Evolutionary conservation across 495 filamentous ascomycete species (phyloP).

Genomic region (Lineolata rhizophorae): DNA sequence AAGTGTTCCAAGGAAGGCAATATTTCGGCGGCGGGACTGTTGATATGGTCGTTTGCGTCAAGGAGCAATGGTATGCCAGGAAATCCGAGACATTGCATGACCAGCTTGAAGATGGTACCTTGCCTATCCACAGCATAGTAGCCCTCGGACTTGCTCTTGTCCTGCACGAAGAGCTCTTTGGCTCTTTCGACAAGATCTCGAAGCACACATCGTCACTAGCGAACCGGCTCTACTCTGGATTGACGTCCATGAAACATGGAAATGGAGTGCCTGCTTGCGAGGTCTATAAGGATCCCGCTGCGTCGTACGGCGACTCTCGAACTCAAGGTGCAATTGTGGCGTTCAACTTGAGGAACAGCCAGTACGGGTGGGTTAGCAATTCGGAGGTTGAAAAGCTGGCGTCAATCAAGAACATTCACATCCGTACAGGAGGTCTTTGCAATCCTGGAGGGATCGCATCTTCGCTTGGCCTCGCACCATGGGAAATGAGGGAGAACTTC

Average conservation of each 20-base stretch:
- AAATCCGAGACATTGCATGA: slow-evolving; percentile 57
- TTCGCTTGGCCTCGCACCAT: slow-evolving; percentile 42
- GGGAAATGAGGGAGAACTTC: slow-evolving; percentile 66
- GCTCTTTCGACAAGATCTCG: slow-evolving; percentile 46
- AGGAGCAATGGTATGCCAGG: slow-evolving; percentile 50
- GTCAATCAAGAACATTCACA: slow-evolving; percentile 50
- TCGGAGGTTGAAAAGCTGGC: slow-evolving; percentile 72
- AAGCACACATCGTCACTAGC: slow-evolving; percentile 51
- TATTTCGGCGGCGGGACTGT: slow-evolving; percentile 97
- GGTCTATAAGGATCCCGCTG: slow-evolving; percentile 30
- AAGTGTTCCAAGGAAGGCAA: slow-evolving; percentile 36
- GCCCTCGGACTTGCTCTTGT: slow-evolving; percentile 54
- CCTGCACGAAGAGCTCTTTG: slow-evolving; percentile 45
- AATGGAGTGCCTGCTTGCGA: slow-evolving; percentile 45
- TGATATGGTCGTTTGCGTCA: slow-evolving; percentile 45
- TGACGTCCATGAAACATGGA: slow-evolving; percentile 37
- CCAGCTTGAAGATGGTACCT: slow-evolving; percentile 69
- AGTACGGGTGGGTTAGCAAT: slow-evolving; percentile 54
- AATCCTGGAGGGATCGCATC: slow-evolving; percentile 71
- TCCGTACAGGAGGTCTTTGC: slow-evolving; percentile 72
- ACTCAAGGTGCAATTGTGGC: slow-evolving; percentile 61
- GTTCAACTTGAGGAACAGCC: slow-evolving; percentile 53
- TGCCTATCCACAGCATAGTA: slow-evolving; percentile 73
- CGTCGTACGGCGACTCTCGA: slow-evolving; percentile 18
- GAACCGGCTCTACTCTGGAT: slow-evolving; percentile 30